These are phyloP conservation scores for Ettlia oleoabundans DNA, from an alignment of 139 green algal species.

Conservation along the genomic window DNA sequence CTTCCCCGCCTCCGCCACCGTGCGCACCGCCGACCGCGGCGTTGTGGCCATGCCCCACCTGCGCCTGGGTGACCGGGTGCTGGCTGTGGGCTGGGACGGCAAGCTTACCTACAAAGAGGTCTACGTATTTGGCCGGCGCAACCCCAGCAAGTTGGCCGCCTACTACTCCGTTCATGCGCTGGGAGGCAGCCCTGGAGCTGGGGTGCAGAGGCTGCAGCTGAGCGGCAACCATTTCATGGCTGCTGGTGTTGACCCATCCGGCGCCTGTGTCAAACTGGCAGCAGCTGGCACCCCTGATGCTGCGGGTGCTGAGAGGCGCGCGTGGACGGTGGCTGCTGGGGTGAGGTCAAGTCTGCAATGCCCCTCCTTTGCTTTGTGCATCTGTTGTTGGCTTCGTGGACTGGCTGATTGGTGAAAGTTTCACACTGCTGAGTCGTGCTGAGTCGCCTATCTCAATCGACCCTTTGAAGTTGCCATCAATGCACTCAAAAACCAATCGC, in stretches of 20 bases:
- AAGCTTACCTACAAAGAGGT: not conserved
- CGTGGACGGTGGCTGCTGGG: not conserved
- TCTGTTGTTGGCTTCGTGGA: too few relatives aligned
- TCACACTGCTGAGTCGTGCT: too few relatives aligned
- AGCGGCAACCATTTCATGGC: not conserved
- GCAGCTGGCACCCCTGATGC: not conserved
- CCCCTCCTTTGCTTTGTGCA: too few relatives aligned
- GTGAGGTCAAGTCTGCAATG: too few relatives aligned
- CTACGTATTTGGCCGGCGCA: not conserved
- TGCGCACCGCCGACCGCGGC: not conserved
- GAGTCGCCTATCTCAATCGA: too few relatives aligned
- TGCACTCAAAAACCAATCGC: too few relatives aligned
- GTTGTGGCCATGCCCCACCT: not conserved
- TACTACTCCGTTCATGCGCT: not conserved
- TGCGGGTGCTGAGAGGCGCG: not conserved
- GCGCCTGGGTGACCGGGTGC: slow-evolving; percentile 2
- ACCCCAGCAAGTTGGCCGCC: not conserved
- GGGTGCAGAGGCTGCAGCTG: not conserved
- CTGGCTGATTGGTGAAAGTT: too few relatives aligned
- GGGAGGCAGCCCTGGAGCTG: not conserved
- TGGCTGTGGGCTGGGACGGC: slow-evolving; percentile 5
- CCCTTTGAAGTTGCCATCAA: too few relatives aligned
- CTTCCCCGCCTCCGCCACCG: not conserved
- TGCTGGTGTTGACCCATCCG: not conserved
- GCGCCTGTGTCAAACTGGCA: not conserved